phyloP scores from a whole-genome alignment of 805 yeast genomes.

The Candida fluviatilis region DNA sequence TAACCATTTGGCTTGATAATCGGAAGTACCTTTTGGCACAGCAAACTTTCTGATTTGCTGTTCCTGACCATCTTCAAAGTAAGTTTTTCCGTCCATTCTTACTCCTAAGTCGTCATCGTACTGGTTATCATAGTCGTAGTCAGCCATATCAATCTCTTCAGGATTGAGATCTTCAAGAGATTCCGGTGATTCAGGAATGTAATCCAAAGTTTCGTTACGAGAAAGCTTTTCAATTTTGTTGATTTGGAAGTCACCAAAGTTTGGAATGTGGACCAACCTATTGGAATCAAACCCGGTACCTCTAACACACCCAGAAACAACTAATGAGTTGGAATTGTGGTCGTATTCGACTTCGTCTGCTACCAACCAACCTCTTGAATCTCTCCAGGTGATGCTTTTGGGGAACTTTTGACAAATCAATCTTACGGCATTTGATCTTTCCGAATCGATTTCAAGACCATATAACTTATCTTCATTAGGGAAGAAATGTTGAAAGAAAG shows the following conservation, averaged over 20 bases:
- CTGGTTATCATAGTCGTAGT: conserved; percentile 31
- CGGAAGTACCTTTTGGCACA: conserved; percentile 70
- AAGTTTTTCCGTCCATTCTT: conserved; percentile 53
- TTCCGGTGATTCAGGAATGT: conserved; percentile 42
- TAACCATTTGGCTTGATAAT: conserved; percentile 74
- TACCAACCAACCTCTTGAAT: conserved; percentile 80
- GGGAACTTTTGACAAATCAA: conserved; percentile 83
- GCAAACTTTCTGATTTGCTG: conserved; percentile 24
- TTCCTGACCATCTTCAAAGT: conserved; percentile 30
- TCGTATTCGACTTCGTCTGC: conserved; percentile 59
- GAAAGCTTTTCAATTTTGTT: conserved; percentile 55
- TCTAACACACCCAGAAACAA: conserved; percentile 79
- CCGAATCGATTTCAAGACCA: conserved; percentile 63
- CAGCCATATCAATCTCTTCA: conserved; percentile 45
- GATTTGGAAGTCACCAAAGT: conserved; percentile 83
- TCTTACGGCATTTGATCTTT: conserved; percentile 70
- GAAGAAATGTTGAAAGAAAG: conserved; percentile 40
- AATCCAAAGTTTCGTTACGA: conserved; percentile 12
- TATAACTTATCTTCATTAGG: conserved; percentile 74
- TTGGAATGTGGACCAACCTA: conserved; percentile 81
- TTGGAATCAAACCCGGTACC: conserved; percentile 81
- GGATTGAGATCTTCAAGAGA: conserved; percentile 58
- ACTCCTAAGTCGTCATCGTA: conserved; percentile 39
- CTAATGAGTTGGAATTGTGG: conserved; percentile 40
- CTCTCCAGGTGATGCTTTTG: conserved; percentile 85